phyloP scores from a whole-genome alignment of 768 basidiomycete species.

The Chalciporus chontae region DNA sequence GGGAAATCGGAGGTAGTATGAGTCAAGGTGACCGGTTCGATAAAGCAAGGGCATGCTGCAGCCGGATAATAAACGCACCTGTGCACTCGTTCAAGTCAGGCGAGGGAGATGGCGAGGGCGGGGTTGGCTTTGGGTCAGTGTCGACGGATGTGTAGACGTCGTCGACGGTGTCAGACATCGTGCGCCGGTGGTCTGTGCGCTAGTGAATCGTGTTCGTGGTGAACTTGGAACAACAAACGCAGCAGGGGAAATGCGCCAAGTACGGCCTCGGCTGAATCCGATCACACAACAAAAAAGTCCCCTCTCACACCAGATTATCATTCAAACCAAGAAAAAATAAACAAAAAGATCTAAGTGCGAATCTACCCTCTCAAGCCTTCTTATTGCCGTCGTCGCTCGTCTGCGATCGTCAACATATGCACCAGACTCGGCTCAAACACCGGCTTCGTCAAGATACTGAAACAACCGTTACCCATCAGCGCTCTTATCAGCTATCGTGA shows the following conservation, averaged over 20 bases:
- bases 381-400: slow-evolving; percentile 33
- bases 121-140: slow-evolving; percentile 19
- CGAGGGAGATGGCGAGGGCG: slow-evolving; percentile 39
- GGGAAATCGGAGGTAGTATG: slow-evolving; percentile 21
- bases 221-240: slow-evolving; percentile 29
- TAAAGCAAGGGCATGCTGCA: slow-evolving; percentile 22
- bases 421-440: slow-evolving; percentile 57
- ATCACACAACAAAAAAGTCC: slow-evolving; percentile 25
- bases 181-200: slow-evolving; percentile 31
- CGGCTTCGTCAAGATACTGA: slow-evolving; percentile 75
- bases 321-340: not conserved
- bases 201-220: slow-evolving; percentile 20
- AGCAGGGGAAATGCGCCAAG: slow-evolving; percentile 23
- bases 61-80: slow-evolving; percentile 37
- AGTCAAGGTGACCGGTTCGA: slow-evolving; percentile 22
- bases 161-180: slow-evolving; percentile 26
- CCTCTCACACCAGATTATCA: slow-evolving; percentile 7
- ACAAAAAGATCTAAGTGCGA: not conserved
- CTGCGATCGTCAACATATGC: slow-evolving; percentile 40
- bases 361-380: not conserved
- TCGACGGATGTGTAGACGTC: slow-evolving; percentile 12
- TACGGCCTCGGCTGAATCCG: slow-evolving; percentile 31
- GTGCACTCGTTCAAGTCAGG: slow-evolving; percentile 40
- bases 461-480: slow-evolving; percentile 12
- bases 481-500: too few relatives aligned